Evolutionary conservation across 2,329 filamentous ascomycete species (phyloP), one percentile per base, ranked within the genome.

Genomic region (Chaetothyriales sp.): DNA sequence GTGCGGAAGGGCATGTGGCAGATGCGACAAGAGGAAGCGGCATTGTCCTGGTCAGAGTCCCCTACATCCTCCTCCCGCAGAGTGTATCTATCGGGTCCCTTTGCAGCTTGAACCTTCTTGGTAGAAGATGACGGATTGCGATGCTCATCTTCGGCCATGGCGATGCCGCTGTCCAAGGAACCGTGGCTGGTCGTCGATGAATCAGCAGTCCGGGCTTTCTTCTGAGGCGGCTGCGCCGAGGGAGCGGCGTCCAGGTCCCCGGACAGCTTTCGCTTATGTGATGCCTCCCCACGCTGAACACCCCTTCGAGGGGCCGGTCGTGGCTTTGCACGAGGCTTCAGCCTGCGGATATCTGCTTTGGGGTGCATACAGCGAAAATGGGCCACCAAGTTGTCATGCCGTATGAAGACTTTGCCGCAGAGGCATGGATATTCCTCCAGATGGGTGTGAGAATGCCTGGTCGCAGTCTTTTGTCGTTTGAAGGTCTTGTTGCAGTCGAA

Each of bases 401-500:
- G 50, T 19, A 44, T 42, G 22, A 58, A 47, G 9, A 42, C 43
- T 36, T 54, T 57, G 18, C 47, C 42, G 43, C 57, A 59, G 25
- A 57, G 18, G 44, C 57, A 59, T 19, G 42, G 43, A 32, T 51
- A 56, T 18, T n/a, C 42, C 8, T 46, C 25, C 7, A 51, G 43
- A 49, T 59, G 56, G 22, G 49, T 32, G 10, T 42, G 36, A 15
- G 49, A 51, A 51, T 59, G 57, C 19, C 57, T 53, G n/a, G 44
- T 46, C 3, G 57, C 55, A 9, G 19, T 46, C 18, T 55, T 54
- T 18, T 18, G 43, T 3, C 43, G 43, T 6, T 44, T 39, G 36
- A 59, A 58, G 15, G 56, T 59, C 32, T 46, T 47, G 20, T 43
- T 46, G 49, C 57, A 59, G 7, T 46, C 44, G 39, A 54, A 32